These are phyloP conservation scores for Sugiyamaella novakii DNA, from an alignment of 1,139 yeast genomes.

Conservation along the genomic window DNA sequence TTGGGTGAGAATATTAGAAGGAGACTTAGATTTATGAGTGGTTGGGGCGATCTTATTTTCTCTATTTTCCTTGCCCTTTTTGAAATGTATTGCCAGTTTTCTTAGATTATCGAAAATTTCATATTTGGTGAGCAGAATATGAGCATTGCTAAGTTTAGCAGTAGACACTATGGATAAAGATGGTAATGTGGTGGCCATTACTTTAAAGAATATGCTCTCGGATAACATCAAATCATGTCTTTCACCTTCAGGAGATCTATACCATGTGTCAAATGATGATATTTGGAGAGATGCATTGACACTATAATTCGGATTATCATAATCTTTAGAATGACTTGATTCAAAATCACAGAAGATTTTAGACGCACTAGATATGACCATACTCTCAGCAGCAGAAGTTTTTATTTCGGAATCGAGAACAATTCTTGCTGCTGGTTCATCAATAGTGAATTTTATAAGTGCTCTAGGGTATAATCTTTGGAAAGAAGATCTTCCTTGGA, in stretches of 20 bases:
- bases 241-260: conserved; percentile 35
- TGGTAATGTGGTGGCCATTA: conserved; percentile 38
- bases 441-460: conserved; percentile 40
- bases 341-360: conserved; percentile 40
- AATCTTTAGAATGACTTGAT: conserved; percentile 35
- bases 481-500: conserved; percentile 21
- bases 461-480: conserved; percentile 42
- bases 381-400: conserved; percentile 22
- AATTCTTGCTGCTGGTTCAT: conserved; percentile 45
- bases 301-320: conserved; percentile 33
- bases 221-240: conserved; percentile 39
- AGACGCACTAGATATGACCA: conserved; percentile 39
- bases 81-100: conserved; percentile 32
- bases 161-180: conserved; percentile 32
- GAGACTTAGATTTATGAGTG: conserved; percentile 1
- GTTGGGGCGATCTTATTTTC: neutral
- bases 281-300: conserved; percentile 35
- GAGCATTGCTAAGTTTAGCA: conserved; percentile 35
- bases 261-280: conserved; percentile 39
- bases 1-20: conserved; percentile 31
- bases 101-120: conserved; percentile 37
- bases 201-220: conserved; percentile 35
- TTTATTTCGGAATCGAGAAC: conserved; percentile 29
- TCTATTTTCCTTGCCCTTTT: neutral
- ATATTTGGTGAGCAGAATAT: conserved; percentile 34